These are phyloP conservation scores for Hyaloscypha variabilis DNA, from an alignment of 495 filamentous ascomycete genomes.

Conservation along the genomic window DNA sequence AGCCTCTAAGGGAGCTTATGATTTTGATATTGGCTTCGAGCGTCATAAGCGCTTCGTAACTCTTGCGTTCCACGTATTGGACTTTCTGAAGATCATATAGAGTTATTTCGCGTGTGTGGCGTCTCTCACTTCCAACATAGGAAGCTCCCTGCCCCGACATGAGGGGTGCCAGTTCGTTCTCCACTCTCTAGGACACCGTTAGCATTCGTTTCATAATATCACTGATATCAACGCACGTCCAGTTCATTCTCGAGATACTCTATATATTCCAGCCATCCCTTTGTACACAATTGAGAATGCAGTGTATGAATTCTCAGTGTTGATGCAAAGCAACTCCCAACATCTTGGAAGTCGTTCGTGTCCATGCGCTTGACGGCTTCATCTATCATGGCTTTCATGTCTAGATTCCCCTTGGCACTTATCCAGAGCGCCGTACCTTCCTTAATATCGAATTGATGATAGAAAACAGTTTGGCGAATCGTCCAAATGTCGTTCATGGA, in stretches of 20 bases:
- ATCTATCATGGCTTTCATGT: constrained; percentile 38
- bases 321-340: constrained; percentile 35
- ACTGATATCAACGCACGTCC: constrained; percentile 8
- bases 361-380: constrained; percentile 30
- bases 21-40: constrained; percentile 44
- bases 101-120: constrained; percentile 23
- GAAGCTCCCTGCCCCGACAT: constrained; percentile 16
- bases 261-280: constrained; percentile 47
- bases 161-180: constrained; percentile 27
- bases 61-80: constrained; percentile 40
- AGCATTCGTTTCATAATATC: too few relatives aligned
- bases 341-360: constrained; percentile 26
- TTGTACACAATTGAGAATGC: constrained; percentile 43
- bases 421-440: constrained; percentile 43
- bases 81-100: constrained; percentile 32
- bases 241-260: constrained; percentile 37
- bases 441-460: constrained; percentile 48
- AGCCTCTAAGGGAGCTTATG: constrained; percentile 35
- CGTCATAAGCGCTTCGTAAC: constrained; percentile 37
- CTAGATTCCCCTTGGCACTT: constrained; percentile 34
- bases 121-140: constrained; percentile 28
- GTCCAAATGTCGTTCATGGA: constrained; percentile 37
- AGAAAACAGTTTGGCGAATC: constrained; percentile 43
- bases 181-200: neutral
- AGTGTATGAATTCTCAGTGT: constrained; percentile 40